Conservation (phyloP, 176 grass and related monocot species). For the Avena insularis region DNA sequence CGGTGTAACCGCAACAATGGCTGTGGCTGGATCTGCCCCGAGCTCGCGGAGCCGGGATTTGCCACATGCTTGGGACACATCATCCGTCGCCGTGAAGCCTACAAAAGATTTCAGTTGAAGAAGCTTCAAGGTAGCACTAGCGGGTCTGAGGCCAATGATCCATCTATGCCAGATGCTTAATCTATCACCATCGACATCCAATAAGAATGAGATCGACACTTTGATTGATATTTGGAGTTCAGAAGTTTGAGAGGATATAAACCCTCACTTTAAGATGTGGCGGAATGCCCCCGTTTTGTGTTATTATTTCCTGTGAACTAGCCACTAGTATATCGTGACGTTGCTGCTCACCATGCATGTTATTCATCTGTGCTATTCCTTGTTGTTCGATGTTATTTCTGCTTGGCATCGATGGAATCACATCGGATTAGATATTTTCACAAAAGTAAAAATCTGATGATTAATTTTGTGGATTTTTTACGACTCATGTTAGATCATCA, state of each 20-base stretch:
- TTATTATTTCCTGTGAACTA: background rate
- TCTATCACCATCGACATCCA: background rate
- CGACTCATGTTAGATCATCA: too few species aligned
- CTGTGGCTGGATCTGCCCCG: background rate
- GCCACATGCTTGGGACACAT: background rate
- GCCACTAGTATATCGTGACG: background rate
- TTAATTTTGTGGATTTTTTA: background rate
- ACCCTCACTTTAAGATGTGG: background rate
- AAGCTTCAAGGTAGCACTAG: background rate
- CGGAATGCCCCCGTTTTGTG: background rate
- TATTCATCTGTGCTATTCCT: background rate
- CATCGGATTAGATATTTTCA: background rate
- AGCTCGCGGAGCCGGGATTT: background rate
- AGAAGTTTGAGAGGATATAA: background rate
- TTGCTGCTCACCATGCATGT: background rate
- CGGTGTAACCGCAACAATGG: conserved; percentile 14
- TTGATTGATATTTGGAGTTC: background rate
- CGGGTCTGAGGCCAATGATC: background rate
- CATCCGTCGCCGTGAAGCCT: background rate
- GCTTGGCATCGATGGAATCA: background rate
- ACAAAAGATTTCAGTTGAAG: background rate
- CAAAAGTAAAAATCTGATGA: background rate
- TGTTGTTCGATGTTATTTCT: background rate
- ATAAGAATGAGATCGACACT: background rate
- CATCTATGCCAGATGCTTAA: background rate